A percentile compares a stretch with the other conserved stretches of the same genome.
Evolutionary conservation across 441 rosid species (phyloP).

Genomic region (Lepidium campestre): DNA sequence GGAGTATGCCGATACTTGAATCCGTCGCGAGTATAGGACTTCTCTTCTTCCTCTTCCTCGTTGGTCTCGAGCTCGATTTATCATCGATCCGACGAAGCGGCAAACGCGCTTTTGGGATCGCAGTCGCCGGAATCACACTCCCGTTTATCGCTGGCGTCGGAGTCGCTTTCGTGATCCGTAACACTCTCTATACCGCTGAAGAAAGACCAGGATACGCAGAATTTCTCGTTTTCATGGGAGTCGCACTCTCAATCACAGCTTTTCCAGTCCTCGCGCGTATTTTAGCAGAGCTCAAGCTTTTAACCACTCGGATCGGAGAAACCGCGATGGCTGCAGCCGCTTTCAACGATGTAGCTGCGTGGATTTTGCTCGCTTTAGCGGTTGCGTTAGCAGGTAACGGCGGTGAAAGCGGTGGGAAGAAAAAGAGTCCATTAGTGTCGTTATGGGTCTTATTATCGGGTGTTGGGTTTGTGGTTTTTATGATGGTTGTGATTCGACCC

Average conservation of each 20-base stretch:
- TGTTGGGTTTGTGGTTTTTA: conserved; percentile 45
- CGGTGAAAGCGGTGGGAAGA: conserved; percentile 29
- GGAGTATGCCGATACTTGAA: conserved; percentile 61
- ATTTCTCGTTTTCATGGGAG: conserved; percentile 50
- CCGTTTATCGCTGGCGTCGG: conserved; percentile 59
- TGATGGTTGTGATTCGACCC: conserved; percentile 51
- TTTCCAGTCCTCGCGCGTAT: conserved; percentile 65
- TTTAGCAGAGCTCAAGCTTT: conserved; percentile 55
- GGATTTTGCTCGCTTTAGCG: conserved; percentile 58
- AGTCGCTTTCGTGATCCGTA: conserved; percentile 45
- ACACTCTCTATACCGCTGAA: conserved; percentile 37
- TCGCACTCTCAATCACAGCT: conserved; percentile 63
- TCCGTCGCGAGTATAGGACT: conserved; percentile 68
- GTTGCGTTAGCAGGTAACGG: conserved; percentile 48
- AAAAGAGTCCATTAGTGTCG: conserved; percentile 47
- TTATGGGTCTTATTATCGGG: conserved; percentile 62
- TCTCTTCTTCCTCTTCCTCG: conserved; percentile 68
- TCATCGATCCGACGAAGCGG: conserved; percentile 53
- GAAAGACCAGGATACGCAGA: conserved; percentile 38
- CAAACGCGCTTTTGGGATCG: conserved; percentile 50
- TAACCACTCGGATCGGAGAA: conserved; percentile 51
- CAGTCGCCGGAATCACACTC: conserved; percentile 48
- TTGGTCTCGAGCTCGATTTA: conserved; percentile 65
- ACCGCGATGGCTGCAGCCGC: conserved; percentile 77
- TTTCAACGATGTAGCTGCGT: conserved; percentile 56